phyloP scores from a whole-genome alignment of 306 rosid species.

The Vicia villosa region DNA sequence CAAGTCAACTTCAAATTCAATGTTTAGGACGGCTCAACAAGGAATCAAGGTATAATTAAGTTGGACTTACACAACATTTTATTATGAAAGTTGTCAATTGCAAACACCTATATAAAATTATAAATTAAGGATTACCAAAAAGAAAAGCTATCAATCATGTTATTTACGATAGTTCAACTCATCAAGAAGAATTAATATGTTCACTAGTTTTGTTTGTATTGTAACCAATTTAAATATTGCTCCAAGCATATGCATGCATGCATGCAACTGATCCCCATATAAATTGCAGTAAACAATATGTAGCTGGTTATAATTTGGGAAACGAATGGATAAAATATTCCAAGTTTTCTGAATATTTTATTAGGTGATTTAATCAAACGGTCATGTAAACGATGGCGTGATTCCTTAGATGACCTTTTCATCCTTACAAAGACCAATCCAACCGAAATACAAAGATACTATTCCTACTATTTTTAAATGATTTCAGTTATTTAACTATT shows the following conservation, averaged over 20 bases:
- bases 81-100: conserved; percentile 14
- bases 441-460: neutral
- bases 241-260: neutral
- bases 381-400: conserved; percentile 35
- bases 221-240: neutral
- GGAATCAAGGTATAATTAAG: neutral
- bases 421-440: conserved; percentile 19
- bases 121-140: neutral
- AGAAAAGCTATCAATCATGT: neutral
- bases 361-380: neutral
- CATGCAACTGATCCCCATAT: neutral
- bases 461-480: no score
- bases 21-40: conserved; percentile 39
- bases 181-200: neutral
- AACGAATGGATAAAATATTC: conserved; percentile 1
- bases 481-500: no score
- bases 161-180: neutral
- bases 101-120: conserved; percentile 4
- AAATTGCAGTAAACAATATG: neutral
- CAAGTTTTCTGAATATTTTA: conserved; percentile 28
- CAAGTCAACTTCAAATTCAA: conserved; percentile 36
- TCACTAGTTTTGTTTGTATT: neutral
- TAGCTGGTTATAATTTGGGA: neutral
- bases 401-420: conserved; percentile 38
- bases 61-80: conserved; percentile 27